Percentiles rank a stretch among this genome's conserved stretches.
These are phyloP conservation scores for Candida albicans DNA, from an alignment of 1,139 yeast species.

Conservation along the genomic window DNA sequence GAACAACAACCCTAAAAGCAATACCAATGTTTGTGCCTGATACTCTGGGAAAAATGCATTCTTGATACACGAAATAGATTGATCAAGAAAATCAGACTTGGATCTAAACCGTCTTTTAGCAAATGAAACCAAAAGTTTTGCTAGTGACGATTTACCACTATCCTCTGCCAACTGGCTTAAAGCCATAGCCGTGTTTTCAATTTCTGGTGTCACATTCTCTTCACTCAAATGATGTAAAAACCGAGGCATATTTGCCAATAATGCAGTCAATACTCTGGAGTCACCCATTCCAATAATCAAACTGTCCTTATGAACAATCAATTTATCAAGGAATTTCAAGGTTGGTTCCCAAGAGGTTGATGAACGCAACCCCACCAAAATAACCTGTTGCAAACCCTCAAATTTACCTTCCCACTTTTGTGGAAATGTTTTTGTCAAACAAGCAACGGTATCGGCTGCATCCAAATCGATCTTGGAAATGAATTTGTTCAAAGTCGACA, in stretches of 20 bases:
- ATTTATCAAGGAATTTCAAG: conserved; percentile 67
- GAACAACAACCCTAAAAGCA: conserved; percentile 74
- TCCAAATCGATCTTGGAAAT: conserved; percentile 85
- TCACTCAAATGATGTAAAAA: conserved; percentile 76
- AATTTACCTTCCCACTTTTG: conserved; percentile 95
- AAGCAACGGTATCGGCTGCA: conserved; percentile 80
- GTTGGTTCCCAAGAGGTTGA: conserved; percentile 79
- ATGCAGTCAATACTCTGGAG: conserved; percentile 65
- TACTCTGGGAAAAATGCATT: conserved; percentile 70
- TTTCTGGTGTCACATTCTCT: conserved; percentile 50
- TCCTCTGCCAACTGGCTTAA: conserved; percentile 62
- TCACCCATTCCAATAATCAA: conserved; percentile 76
- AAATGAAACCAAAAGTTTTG: conserved; percentile 75
- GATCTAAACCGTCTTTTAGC: conserved; percentile 80
- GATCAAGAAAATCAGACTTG: conserved; percentile 83
- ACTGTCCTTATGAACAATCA: conserved; percentile 68
- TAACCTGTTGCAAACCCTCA: conserved; percentile 80
- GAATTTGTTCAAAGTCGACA: conserved; percentile 78
- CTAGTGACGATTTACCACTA: conserved; percentile 57
- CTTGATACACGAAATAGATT: conserved; percentile 68
- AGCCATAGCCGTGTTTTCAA: conserved; percentile 57
- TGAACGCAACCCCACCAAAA: conserved; percentile 81
- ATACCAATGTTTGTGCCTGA: conserved; percentile 73
- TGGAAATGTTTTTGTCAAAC: conserved; percentile 85
- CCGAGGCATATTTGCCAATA: conserved; percentile 80